These are phyloP conservation scores for Simplicillium sp. DNA, from an alignment of 2,329 filamentous ascomycete species.

Conservation along the genomic window DNA sequence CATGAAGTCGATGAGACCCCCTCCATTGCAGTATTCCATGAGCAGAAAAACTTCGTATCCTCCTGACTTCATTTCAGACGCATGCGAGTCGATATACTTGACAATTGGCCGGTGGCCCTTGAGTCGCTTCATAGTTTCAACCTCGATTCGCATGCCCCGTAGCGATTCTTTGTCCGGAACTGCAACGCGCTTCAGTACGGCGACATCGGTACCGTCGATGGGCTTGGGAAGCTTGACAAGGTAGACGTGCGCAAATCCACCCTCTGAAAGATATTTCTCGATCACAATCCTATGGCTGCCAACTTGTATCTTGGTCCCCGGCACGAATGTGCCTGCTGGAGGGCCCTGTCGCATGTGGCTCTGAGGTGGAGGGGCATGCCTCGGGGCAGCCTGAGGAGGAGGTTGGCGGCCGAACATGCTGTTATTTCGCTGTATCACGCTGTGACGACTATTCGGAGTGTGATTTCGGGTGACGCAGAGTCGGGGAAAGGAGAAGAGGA, in stretches of 20 bases:
- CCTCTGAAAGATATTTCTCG: conserved; percentile 95
- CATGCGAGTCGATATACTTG: conserved; percentile 96
- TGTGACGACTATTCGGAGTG: background rate
- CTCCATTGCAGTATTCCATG: conserved; percentile 95
- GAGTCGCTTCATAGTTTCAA: conserved; percentile 99
- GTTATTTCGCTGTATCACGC: background rate
- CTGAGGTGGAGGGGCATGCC: background rate
- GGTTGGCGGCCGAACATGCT: background rate
- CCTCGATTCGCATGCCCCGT: conserved; percentile 94
- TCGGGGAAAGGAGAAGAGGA: too few relatives aligned
- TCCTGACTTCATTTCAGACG: conserved; percentile 82
- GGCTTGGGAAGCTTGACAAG: conserved; percentile 77
- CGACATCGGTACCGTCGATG: conserved; percentile 67
- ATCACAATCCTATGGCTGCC: conserved; percentile 88
- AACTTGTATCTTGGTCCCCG: conserved; percentile 94
- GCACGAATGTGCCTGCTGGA: conserved; percentile 79
- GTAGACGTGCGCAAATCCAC: conserved; percentile 97
- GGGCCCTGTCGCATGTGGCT: conserved; percentile 16
- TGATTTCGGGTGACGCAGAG: too few relatives aligned
- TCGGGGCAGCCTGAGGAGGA: background rate
- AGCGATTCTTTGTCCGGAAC: conserved; percentile 93
- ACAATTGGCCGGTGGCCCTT: conserved; percentile 96
- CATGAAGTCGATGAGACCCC: conserved; percentile 98
- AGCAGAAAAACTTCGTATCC: conserved; percentile 97
- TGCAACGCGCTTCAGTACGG: conserved; percentile 88